These are phyloP conservation scores for Aspergillus melleus DNA, from an alignment of 2,329 filamentous ascomycete genomes.

Conservation along the genomic window DNA sequence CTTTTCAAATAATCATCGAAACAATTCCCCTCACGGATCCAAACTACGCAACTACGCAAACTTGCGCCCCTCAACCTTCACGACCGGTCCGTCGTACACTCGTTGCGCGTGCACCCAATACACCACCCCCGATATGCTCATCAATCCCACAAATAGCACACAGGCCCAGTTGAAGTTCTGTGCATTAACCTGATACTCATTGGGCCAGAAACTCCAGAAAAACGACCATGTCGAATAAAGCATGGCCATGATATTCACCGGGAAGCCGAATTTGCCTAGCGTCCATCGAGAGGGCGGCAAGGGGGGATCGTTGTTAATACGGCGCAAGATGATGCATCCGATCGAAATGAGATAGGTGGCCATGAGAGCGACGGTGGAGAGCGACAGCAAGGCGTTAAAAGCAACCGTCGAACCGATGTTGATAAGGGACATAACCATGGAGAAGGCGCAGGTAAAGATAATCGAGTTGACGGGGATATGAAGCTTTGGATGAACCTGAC, in stretches of 20 bases:
- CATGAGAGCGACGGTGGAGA: slow-evolving; percentile 49
- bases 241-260: slow-evolving; percentile 47
- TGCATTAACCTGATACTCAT: slow-evolving; percentile 35
- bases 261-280: slow-evolving; percentile 46
- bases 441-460: slow-evolving; percentile 30
- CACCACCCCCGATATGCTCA: slow-evolving; percentile 42
- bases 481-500: slow-evolving; percentile 34
- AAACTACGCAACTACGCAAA: not conserved
- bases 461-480: slow-evolving; percentile 47
- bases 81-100: slow-evolving; percentile 32
- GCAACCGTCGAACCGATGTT: slow-evolving; percentile 54
- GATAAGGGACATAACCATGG: slow-evolving; percentile 47
- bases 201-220: slow-evolving; percentile 52
- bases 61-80: slow-evolving; percentile 3
- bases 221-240: slow-evolving; percentile 46
- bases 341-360: slow-evolving; percentile 53
- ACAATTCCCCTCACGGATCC: not conserved
- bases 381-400: slow-evolving; percentile 54
- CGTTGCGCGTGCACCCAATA: slow-evolving; percentile 36
- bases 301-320: slow-evolving; percentile 35
- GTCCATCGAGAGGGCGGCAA: slow-evolving; percentile 43
- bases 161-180: slow-evolving; percentile 53
- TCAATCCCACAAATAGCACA: slow-evolving; percentile 45
- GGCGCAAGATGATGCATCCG: slow-evolving; percentile 45
- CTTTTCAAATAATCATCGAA: too few relatives aligned